These are phyloP conservation scores for Coniferiporia weirii DNA, from an alignment of 1,284 basidiomycete species.

Conservation along the genomic window DNA sequence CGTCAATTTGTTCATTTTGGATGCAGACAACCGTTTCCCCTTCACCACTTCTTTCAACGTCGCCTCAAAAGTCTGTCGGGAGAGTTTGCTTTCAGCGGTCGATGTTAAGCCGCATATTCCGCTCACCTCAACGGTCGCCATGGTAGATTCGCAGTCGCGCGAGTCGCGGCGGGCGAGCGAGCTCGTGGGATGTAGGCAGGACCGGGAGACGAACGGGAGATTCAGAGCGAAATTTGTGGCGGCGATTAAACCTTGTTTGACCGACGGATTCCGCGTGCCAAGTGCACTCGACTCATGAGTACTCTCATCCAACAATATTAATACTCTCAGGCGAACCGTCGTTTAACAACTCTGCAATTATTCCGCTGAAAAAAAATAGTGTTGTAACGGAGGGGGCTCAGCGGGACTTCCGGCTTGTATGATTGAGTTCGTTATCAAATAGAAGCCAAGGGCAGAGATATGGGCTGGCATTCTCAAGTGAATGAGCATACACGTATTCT, in stretches of 20 bases:
- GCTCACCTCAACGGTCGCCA: conserved; percentile 8
- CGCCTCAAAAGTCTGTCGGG: conserved; percentile 59
- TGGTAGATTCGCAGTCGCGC: not conserved
- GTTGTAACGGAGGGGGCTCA: too few relatives aligned
- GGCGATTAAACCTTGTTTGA: not conserved
- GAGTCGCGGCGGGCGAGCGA: not conserved
- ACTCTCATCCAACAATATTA: not conserved
- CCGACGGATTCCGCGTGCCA: not conserved
- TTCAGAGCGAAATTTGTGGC: not conserved
- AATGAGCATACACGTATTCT: too few relatives aligned
- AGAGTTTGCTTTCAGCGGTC: not conserved
- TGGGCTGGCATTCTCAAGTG: too few relatives aligned
- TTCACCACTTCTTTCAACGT: conserved; percentile 74
- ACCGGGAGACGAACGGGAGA: not conserved
- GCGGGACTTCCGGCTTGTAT: too few relatives aligned
- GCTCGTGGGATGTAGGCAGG: not conserved
- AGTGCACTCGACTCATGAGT: too few relatives aligned
- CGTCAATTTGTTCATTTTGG: conserved; percentile 73
- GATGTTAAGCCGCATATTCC: not conserved
- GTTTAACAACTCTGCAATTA: too few relatives aligned
- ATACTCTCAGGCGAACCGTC: too few relatives aligned
- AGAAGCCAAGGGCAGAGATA: too few relatives aligned
- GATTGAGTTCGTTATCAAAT: too few relatives aligned
- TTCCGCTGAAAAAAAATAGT: too few relatives aligned
- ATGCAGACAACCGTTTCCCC: conserved; percentile 77